phyloP scores from a whole-genome alignment of 345 rosid genomes.

The Dipteronia dyeriana region DNA sequence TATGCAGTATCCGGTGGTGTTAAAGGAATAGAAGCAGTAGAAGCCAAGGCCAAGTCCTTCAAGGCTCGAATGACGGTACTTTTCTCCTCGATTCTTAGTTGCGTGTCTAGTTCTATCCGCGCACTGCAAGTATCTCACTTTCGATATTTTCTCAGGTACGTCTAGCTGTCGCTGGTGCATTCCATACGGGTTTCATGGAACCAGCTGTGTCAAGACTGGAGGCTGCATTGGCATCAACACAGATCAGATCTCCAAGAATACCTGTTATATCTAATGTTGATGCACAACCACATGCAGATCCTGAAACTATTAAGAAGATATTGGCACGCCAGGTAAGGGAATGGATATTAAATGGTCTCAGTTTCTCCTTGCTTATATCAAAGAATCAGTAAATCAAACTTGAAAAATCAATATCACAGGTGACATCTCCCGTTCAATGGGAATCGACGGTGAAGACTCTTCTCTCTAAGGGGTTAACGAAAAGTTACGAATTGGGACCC shows the following conservation, averaged over 20 bases:
- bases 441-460: conserved; percentile 89
- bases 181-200: conserved; percentile 96
- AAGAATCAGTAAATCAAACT: conserved; percentile 5
- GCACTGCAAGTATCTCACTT: conserved; percentile 4
- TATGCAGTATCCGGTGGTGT: conserved; percentile 97
- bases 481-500: conserved; percentile 91
- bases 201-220: conserved; percentile 98
- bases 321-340: conserved; percentile 72
- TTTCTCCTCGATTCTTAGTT: background rate
- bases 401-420: conserved; percentile 43
- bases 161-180: conserved; percentile 94
- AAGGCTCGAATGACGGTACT: conserved; percentile 94
- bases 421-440: conserved; percentile 99
- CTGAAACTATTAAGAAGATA: conserved; percentile 84
- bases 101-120: background rate
- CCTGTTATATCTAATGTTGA: conserved; percentile 97
- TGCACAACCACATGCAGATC: conserved; percentile 92
- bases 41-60: conserved; percentile 92
- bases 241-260: conserved; percentile 75
- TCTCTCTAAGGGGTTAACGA: conserved; percentile 66
- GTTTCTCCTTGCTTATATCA: background rate
- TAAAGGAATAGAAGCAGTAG: conserved; percentile 87
- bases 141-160: conserved; percentile 61
- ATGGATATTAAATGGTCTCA: background rate
- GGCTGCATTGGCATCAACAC: conserved; percentile 77